phyloP scores from a whole-genome alignment of 176 grass and related monocot species.

The Stipa capillata region DNA sequence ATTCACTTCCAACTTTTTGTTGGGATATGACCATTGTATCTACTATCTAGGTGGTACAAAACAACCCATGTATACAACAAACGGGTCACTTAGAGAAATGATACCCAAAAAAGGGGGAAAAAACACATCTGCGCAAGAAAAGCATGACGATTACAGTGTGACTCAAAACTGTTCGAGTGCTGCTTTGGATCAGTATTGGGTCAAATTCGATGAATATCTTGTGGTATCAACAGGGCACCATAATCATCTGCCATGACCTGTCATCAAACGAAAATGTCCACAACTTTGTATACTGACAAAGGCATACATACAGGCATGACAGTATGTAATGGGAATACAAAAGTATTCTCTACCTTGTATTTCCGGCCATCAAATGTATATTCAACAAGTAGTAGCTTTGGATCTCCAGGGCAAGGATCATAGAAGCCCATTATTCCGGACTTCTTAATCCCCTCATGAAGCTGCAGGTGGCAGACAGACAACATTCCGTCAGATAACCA shows the following conservation, averaged over 20 bases:
- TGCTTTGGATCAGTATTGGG: conserved; percentile 12
- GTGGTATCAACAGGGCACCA: conserved; percentile 53
- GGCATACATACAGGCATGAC: too few relatives aligned
- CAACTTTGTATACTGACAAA: neutral
- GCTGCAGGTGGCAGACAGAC: conserved; percentile 43
- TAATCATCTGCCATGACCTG: conserved; percentile 81
- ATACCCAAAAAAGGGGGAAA: neutral
- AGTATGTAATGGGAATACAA: neutral
- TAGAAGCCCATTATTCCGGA: conserved; percentile 98
- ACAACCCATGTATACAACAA: conserved; percentile 32
- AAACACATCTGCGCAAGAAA: neutral
- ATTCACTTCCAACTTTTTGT: conserved; percentile 5
- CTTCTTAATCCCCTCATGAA: conserved; percentile 96
- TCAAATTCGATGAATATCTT: conserved; percentile 51
- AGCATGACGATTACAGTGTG: conserved; percentile 11
- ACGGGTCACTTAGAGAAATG: neutral
- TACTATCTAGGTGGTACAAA: conserved; percentile 5
- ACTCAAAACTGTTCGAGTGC: conserved; percentile 16
- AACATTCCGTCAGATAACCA: conserved; percentile 2
- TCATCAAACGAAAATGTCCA: conserved; percentile 14
- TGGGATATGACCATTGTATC: neutral
- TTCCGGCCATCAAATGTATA: conserved; percentile 61
- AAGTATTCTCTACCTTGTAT: conserved; percentile 53
- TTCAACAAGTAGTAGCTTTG: conserved; percentile 69
- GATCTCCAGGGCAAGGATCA: conserved; percentile 85